These are phyloP conservation scores for Chlorella sp. DNA, from an alignment of 139 green algal species.

Conservation along the genomic window DNA sequence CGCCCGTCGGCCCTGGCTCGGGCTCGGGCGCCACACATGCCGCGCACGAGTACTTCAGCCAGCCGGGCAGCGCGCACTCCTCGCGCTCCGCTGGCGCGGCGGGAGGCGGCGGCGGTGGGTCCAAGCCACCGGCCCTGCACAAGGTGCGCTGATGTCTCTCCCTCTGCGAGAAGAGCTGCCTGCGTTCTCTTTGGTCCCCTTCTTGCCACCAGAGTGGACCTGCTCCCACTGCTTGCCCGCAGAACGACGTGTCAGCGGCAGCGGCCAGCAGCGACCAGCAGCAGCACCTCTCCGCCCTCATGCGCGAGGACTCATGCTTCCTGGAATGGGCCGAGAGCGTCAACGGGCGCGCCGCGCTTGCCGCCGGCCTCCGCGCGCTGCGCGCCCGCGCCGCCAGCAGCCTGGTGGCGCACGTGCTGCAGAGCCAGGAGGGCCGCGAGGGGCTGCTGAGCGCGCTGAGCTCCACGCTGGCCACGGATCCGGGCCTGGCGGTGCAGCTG, in stretches of 20 bases:
- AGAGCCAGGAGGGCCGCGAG: slow-evolving; percentile 18
- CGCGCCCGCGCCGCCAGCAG: slow-evolving; percentile 5
- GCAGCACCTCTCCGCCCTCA: background rate
- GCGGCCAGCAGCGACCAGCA: background rate
- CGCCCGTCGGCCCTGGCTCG: background rate
- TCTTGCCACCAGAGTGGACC: background rate
- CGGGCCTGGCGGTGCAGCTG: slow-evolving; percentile 18
- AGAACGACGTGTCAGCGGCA: background rate
- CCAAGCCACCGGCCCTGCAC: too few species aligned
- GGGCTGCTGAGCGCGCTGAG: slow-evolving; percentile 18
- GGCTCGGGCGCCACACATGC: too few species aligned
- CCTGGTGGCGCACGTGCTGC: slow-evolving; percentile 11
- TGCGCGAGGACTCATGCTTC: slow-evolving; percentile 48
- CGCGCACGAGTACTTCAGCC: background rate
- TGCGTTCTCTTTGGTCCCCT: background rate
- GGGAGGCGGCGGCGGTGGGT: background rate
- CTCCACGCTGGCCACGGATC: slow-evolving; percentile 2
- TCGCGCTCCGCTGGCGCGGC: background rate
- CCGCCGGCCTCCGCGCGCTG: slow-evolving; percentile 60
- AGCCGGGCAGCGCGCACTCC: background rate
- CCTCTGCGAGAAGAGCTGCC: background rate
- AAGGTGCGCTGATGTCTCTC: background rate
- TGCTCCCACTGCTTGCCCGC: background rate
- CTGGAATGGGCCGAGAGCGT: slow-evolving; percentile 64
- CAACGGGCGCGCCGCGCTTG: slow-evolving; percentile 46